These are phyloP conservation scores for Oidium heveae DNA, from an alignment of 2,329 filamentous ascomycete genomes.

Conservation along the genomic window DNA sequence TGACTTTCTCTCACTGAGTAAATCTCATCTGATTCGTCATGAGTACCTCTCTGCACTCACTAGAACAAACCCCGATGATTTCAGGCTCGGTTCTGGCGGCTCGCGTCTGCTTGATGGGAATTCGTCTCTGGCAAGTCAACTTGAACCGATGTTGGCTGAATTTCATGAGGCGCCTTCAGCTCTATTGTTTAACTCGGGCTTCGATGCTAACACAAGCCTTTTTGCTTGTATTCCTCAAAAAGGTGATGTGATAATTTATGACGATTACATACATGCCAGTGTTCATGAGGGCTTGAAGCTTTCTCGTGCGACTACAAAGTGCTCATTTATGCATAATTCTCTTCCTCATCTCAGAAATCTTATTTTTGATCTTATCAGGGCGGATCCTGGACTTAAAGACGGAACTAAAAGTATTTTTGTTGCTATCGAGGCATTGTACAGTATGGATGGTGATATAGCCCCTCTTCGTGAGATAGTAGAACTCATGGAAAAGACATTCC, in stretches of 20 bases:
- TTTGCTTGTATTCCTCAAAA: constrained; percentile 23
- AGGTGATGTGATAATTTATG: constrained; percentile 32
- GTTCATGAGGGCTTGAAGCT: constrained; percentile 22
- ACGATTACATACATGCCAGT: constrained; percentile 42
- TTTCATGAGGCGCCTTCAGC: constrained; percentile 33
- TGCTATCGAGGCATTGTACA: constrained; percentile 20
- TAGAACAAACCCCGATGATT: constrained; percentile 1
- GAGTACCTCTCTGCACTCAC: constrained; percentile 5
- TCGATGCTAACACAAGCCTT: constrained; percentile 26
- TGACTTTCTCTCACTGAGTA: constrained; percentile 10
- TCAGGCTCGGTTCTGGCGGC: constrained; percentile 18
- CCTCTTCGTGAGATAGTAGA: constrained; percentile 17
- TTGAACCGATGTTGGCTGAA: constrained; percentile 29
- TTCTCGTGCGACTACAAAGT: constrained; percentile 13
- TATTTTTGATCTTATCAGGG: constrained; percentile 4
- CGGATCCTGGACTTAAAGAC: constrained; percentile 12
- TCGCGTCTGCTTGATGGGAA: constrained; percentile 42
- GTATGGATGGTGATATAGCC: constrained; percentile 22
- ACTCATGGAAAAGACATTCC: constrained; percentile 14
- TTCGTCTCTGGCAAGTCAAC: constrained; percentile 28
- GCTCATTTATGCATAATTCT: constrained; percentile 33
- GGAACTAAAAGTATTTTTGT: constrained; percentile 16
- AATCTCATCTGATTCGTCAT: constrained; percentile 4
- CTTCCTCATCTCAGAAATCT: constrained; percentile 15
- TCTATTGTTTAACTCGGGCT: constrained; percentile 34